Conservation (phyloP, 257 asterid species). For the Solanum sejunctum region DNA sequence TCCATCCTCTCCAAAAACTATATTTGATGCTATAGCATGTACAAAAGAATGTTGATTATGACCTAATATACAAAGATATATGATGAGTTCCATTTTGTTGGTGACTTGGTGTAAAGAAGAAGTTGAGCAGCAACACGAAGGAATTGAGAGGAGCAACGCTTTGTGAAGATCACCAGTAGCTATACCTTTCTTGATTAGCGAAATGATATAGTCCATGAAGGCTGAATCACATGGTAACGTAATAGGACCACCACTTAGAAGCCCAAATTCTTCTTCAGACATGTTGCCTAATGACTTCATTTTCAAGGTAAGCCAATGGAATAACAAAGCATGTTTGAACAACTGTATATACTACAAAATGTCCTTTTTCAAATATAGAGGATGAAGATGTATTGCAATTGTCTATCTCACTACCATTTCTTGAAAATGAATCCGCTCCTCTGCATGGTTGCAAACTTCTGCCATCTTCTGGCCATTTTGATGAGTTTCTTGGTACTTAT, state of each 20-base stretch:
- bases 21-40: neutral
- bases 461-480: neutral
- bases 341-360: conserved; percentile 17
- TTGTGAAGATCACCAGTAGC: neutral
- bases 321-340: conserved; percentile 13
- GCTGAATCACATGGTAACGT: neutral
- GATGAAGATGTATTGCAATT: neutral
- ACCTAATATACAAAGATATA: neutral
- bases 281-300: conserved; percentile 8
- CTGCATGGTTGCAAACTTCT: neutral
- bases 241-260: neutral
- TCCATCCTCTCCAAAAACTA: neutral
- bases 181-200: neutral
- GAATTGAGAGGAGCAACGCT: neutral
- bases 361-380: conserved; percentile 10
- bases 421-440: neutral
- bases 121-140: neutral
- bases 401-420: neutral
- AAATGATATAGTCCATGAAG: neutral
- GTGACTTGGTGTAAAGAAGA: neutral
- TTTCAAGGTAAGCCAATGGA: conserved; percentile 17
- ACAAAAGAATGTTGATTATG: neutral
- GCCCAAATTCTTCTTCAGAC: neutral
- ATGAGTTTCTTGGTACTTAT: neutral
- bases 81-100: neutral